phyloP scores from a whole-genome alignment of 129 eudicot species.

The Ambrosia artemisiifolia region DNA sequence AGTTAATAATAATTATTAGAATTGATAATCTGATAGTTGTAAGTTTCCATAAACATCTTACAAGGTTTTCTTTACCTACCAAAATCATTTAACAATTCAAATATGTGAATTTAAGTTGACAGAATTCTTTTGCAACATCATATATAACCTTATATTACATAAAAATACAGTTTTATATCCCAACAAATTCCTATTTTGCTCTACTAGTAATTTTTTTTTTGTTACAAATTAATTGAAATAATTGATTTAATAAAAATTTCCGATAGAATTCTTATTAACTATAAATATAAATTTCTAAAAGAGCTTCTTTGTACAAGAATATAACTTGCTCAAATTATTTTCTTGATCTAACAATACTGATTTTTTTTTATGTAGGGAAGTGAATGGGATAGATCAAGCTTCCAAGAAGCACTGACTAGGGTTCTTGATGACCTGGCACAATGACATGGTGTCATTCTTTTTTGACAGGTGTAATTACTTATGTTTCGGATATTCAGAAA shows the following conservation, averaged over 20 bases:
- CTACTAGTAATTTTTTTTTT: neutral
- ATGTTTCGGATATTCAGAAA: slow-evolving; percentile 5
- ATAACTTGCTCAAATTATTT: neutral
- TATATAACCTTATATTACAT: neutral
- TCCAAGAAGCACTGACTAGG: slow-evolving; percentile 66
- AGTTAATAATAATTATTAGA: neutral
- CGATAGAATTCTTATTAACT: neutral
- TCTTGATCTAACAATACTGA: neutral
- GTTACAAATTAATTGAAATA: neutral
- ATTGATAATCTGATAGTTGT: neutral
- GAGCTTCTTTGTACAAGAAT: neutral
- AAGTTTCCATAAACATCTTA: neutral
- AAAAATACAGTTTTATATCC: neutral
- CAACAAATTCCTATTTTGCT: neutral
- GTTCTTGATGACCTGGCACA: slow-evolving; percentile 47
- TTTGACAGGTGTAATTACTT: slow-evolving; percentile 5
- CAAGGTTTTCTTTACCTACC: neutral
- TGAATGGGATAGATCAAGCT: slow-evolving; percentile 64
- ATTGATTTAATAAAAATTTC: neutral
- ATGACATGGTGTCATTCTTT: slow-evolving; percentile 3
- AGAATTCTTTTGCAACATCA: neutral
- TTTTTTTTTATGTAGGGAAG: slow-evolving; percentile 38
- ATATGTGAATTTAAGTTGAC: neutral
- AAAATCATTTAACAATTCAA: neutral
- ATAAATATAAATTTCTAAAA: neutral